These are phyloP conservation scores for Penicillium crustosum DNA, from an alignment of 2,329 filamentous ascomycete genomes.

Conservation along the genomic window DNA sequence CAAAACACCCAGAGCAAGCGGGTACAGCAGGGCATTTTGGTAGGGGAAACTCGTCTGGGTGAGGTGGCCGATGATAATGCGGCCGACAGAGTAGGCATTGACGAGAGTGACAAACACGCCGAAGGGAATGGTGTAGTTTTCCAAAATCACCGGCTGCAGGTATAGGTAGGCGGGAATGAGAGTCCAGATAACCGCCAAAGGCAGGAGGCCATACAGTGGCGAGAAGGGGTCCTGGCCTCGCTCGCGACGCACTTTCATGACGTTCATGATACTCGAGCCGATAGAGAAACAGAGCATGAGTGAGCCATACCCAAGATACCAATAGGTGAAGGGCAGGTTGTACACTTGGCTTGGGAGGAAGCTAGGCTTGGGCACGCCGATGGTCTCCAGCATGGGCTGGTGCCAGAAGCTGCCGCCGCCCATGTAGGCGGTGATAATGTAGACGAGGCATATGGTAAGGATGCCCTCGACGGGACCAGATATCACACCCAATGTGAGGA, in stretches of 20 bases:
- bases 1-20: constrained; percentile 72
- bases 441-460: constrained; percentile 77
- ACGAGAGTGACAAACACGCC: constrained; percentile 82
- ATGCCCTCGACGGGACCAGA: constrained; percentile 96
- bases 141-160: constrained; percentile 79
- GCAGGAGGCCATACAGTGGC: constrained; percentile 76
- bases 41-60: constrained; percentile 87
- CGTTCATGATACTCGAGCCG: constrained; percentile 69
- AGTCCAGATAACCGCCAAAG: constrained; percentile 75
- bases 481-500: constrained; percentile 84
- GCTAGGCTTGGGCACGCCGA: constrained; percentile 64
- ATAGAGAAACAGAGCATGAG: constrained; percentile 84
- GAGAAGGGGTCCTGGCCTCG: constrained; percentile 66
- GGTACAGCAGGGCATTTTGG: constrained; percentile 78
- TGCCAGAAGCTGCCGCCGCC: constrained; percentile 95
- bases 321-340: constrained; percentile 81
- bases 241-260: constrained; percentile 74
- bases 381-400: constrained; percentile 69
- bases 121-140: constrained; percentile 84
- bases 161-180: constrained; percentile 76
- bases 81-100: constrained; percentile 92
- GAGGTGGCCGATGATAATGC: constrained; percentile 93
- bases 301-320: constrained; percentile 85
- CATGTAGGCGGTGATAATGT: constrained; percentile 76
- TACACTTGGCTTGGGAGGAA: constrained; percentile 72